Conservation (phyloP, 371 early-diverging fungal species). For the Mucor velutinosus region DNA sequence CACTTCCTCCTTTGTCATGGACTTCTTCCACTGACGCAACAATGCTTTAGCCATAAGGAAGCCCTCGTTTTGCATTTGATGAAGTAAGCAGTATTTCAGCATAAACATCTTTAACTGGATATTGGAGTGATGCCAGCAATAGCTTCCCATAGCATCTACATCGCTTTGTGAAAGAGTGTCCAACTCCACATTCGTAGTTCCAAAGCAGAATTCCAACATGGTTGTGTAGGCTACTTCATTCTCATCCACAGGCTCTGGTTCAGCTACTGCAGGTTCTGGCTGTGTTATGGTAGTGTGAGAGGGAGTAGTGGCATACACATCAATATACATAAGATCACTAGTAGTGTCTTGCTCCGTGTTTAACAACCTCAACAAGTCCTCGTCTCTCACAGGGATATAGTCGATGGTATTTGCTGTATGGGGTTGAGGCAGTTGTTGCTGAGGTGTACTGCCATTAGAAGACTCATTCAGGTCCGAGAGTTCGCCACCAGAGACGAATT, state of each 20-base stretch:
- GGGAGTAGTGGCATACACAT: background rate
- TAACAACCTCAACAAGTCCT: background rate
- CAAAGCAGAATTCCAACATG: background rate
- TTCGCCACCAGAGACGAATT: conserved; percentile 4
- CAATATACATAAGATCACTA: background rate
- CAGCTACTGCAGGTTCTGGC: background rate
- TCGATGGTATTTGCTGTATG: background rate
- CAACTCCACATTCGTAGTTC: background rate
- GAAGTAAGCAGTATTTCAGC: background rate
- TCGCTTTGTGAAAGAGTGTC: background rate
- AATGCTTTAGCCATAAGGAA: background rate
- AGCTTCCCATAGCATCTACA: background rate
- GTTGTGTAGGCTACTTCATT: background rate
- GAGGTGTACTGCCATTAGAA: background rate
- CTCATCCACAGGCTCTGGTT: background rate
- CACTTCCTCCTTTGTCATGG: background rate
- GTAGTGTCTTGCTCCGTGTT: background rate
- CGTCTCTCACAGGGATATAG: conserved; percentile 3
- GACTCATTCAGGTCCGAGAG: background rate
- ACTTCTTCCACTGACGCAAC: background rate
- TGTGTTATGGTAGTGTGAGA: background rate
- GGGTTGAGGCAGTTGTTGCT: background rate
- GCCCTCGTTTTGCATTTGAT: background rate
- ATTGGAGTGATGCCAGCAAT: conserved; percentile 3
- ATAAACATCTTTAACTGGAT: conserved; percentile 5